Evolutionary conservation across 306 rosid genomes (phyloP).

Genomic region (Erythrophleum fordii): DNA sequence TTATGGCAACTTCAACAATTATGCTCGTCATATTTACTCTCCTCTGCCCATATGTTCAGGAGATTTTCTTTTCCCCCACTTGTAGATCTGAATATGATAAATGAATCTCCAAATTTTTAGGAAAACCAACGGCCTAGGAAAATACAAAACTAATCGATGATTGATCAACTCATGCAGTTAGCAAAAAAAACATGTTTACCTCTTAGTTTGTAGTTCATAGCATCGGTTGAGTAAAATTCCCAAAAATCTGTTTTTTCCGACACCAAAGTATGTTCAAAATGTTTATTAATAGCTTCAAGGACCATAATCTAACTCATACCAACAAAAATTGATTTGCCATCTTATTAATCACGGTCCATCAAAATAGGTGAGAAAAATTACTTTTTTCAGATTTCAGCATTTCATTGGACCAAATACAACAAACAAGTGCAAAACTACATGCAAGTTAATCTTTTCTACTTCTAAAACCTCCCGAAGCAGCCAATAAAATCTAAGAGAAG

Average conservation of each 20-base stretch:
- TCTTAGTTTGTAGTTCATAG: background rate
- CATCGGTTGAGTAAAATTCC: background rate
- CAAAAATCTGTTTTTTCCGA: background rate
- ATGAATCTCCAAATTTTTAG: background rate
- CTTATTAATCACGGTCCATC: background rate
- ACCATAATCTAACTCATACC: too few species aligned
- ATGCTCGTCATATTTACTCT: conserved; percentile 7
- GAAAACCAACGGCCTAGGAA: conserved; percentile 19
- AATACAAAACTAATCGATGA: background rate
- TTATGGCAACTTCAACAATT: background rate
- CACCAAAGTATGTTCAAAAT: too few species aligned
- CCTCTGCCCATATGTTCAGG: background rate
- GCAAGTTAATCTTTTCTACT: background rate
- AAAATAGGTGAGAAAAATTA: background rate
- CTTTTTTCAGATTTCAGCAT: background rate
- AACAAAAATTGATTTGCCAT: too few species aligned
- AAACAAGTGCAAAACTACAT: background rate
- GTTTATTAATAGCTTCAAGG: background rate
- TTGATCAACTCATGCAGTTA: background rate
- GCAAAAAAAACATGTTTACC: conserved; percentile 1
- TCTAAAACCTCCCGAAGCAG: background rate
- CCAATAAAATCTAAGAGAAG: too few species aligned
- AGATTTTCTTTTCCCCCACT: conserved; percentile 2
- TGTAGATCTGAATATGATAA: background rate
- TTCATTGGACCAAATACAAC: background rate